These are phyloP conservation scores for Cercospora brassicicola DNA, from an alignment of 2,329 filamentous ascomycete genomes.

Conservation along the genomic window DNA sequence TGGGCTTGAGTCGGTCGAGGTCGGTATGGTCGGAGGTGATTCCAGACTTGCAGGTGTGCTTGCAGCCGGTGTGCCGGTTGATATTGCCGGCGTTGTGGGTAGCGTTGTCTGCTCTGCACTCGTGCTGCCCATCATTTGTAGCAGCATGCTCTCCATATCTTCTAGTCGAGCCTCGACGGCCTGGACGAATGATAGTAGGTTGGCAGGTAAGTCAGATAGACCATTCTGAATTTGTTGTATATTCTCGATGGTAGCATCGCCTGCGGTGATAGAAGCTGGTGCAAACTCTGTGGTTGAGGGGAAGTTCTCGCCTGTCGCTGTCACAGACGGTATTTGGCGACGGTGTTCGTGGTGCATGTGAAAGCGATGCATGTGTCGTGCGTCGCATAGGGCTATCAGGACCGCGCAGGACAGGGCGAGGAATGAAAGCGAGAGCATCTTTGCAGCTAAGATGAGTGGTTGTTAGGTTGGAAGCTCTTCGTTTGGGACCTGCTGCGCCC, in stretches of 20 bases:
- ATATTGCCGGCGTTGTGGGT: neutral
- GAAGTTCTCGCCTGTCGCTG: neutral
- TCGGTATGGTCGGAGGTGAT: too few relatives aligned
- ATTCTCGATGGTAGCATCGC: conserved; percentile 23
- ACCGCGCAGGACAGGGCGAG: conserved; percentile 7
- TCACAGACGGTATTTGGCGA: neutral
- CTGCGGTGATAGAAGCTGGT: conserved; percentile 16
- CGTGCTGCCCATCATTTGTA: conserved; percentile 4
- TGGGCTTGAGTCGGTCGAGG: neutral
- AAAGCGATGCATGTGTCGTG: conserved; percentile 14
- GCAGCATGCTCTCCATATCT: conserved; percentile 20
- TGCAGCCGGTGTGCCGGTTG: neutral
- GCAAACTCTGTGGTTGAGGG: neutral
- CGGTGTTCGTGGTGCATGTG: conserved; percentile 10
- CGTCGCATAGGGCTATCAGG: neutral
- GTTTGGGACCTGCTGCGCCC: too few relatives aligned
- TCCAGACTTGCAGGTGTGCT: neutral
- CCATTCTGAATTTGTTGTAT: conserved; percentile 25
- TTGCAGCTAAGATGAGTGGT: too few relatives aligned
- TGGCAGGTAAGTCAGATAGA: conserved; percentile 20
- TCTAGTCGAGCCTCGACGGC: conserved; percentile 19
- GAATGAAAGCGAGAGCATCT: neutral
- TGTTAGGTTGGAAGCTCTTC: too few relatives aligned
- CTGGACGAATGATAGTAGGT: conserved; percentile 23
- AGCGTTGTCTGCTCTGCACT: neutral